A percentile compares a stretch with the other conserved stretches of the same genome.
Evolutionary conservation across 2,329 filamentous ascomycete genomes (phyloP).

Genomic region (Fusarium lateritium): DNA sequence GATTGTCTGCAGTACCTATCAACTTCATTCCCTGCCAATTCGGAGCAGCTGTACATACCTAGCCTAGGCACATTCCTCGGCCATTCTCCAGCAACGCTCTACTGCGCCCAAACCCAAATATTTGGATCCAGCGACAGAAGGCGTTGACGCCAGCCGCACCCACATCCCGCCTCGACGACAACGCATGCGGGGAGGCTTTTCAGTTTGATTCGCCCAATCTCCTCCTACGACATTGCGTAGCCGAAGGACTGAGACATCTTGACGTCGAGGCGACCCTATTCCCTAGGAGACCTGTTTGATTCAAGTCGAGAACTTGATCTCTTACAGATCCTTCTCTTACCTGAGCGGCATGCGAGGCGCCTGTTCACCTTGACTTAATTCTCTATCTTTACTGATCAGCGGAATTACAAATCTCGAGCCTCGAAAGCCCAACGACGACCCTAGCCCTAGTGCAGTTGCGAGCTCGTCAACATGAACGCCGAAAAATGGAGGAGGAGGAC

Average conservation of each 20-base stretch:
- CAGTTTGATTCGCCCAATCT: slow-evolving; percentile 33
- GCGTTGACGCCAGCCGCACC: slow-evolving; percentile 23
- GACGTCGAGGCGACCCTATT: slow-evolving; percentile 41
- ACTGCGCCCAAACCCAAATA: slow-evolving; percentile 33
- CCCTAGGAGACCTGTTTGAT: slow-evolving; percentile 30
- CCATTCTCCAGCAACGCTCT: slow-evolving; percentile 29
- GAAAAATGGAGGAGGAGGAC: slow-evolving; percentile 56
- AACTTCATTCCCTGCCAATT: slow-evolving; percentile 17
- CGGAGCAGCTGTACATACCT: slow-evolving; percentile 23
- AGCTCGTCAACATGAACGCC: slow-evolving; percentile 48
- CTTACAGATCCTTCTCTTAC: slow-evolving; percentile 16
- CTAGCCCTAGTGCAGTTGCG: background rate
- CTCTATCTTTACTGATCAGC: slow-evolving; percentile 19
- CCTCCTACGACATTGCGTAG: slow-evolving; percentile 41
- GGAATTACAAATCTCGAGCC: slow-evolving; percentile 10
- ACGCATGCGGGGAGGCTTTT: slow-evolving; percentile 41
- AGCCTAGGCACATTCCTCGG: slow-evolving; percentile 17
- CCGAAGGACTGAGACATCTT: slow-evolving; percentile 44
- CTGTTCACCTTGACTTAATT: slow-evolving; percentile 28
- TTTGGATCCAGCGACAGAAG: slow-evolving; percentile 6
- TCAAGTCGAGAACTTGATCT: slow-evolving; percentile 26
- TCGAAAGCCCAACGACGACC: slow-evolving; percentile 17
- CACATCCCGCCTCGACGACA: slow-evolving; percentile 32
- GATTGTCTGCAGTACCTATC: slow-evolving; percentile 40
- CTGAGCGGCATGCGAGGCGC: slow-evolving; percentile 41